phyloP scores from a whole-genome alignment of 805 yeast species.

The Kazachstania viticola region DNA sequence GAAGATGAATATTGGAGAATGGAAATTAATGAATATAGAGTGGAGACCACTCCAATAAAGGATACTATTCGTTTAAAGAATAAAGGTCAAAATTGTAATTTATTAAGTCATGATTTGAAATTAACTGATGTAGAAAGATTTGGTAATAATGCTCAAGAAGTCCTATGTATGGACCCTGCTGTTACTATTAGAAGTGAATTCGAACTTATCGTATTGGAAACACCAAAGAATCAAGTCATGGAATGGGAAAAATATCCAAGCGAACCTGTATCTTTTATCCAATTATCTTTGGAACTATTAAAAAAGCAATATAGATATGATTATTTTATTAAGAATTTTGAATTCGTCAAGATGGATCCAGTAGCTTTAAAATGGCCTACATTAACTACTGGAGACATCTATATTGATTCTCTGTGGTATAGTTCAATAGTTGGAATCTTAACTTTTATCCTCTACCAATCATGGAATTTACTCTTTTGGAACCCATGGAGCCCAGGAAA shows the following conservation, averaged over 20 bases:
- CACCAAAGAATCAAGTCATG: too few relatives aligned
- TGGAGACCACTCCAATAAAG: slow-evolving; percentile 51
- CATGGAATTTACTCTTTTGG: slow-evolving; percentile 6
- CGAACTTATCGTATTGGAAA: slow-evolving; percentile 2
- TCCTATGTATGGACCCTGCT: slow-evolving; percentile 72
- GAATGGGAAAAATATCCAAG: too few relatives aligned
- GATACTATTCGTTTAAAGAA: slow-evolving; percentile 50
- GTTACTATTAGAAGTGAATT: slow-evolving; percentile 2
- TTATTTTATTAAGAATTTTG: slow-evolving; percentile 9
- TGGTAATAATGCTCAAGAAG: slow-evolving; percentile 77
- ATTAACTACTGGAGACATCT: slow-evolving; percentile 1
- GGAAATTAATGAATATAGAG: slow-evolving; percentile 33
- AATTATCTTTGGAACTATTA: slow-evolving; percentile 5
- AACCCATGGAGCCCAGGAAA: slow-evolving; percentile 9
- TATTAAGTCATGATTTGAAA: slow-evolving; percentile 60
- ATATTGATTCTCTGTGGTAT: slow-evolving; percentile 11
- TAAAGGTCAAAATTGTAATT: slow-evolving; percentile 51
- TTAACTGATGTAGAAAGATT: slow-evolving; percentile 60
- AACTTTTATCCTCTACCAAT: slow-evolving; percentile 2
- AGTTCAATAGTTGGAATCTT: slow-evolving; percentile 7
- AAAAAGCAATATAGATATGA: slow-evolving; percentile 13
- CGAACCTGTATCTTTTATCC: not conserved
- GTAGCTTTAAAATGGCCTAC: too few relatives aligned
- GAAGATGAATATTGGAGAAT: slow-evolving; percentile 61
- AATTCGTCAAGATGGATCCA: slow-evolving; percentile 2